A percentile compares a stretch with the other conserved stretches of the same genome.
phyloP scores from a whole-genome alignment of 2,329 filamentous ascomycete genomes.

The Epichloe glyceriae region DNA sequence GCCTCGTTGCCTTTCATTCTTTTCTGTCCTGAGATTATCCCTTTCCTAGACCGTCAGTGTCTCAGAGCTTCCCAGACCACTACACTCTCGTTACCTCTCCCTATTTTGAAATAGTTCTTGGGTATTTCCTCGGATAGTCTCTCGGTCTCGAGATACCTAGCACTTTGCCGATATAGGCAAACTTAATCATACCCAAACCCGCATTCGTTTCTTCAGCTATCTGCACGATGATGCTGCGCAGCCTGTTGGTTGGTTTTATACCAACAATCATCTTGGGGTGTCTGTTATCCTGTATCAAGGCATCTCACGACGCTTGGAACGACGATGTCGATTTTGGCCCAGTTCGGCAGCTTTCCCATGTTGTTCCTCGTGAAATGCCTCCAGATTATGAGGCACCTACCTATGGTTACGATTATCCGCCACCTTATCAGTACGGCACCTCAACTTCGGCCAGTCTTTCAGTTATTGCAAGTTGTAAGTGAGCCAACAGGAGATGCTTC shows the following conservation, averaged over 20 bases:
- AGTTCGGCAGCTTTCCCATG: background rate
- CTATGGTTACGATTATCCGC: constrained; percentile 9
- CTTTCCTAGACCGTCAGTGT: background rate
- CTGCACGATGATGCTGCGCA: constrained; percentile 1
- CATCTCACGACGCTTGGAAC: background rate
- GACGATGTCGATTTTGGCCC: background rate
- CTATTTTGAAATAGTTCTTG: constrained; percentile 2
- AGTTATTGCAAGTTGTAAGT: constrained; percentile 7
- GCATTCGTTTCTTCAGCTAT: background rate
- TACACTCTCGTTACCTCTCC: background rate
- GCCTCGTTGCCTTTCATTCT: constrained; percentile 4
- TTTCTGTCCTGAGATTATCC: constrained; percentile 1
- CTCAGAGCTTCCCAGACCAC: background rate
- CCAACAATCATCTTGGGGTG: background rate
- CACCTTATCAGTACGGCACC: constrained; percentile 11
- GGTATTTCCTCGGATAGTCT: background rate
- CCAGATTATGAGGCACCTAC: constrained; percentile 9
- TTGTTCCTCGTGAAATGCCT: constrained; percentile 5
- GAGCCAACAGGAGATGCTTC: background rate
- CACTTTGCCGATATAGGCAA: background rate
- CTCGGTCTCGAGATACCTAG: background rate
- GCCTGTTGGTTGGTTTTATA: background rate
- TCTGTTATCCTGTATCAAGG: constrained; percentile 5
- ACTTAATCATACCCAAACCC: background rate
- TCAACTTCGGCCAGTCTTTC: constrained; percentile 1